Percentiles rank a stretch among this genome's conserved stretches.
Evolutionary conservation across 1,284 basidiomycete genomes (phyloP).

Genomic region (Ustilago curta): DNA sequence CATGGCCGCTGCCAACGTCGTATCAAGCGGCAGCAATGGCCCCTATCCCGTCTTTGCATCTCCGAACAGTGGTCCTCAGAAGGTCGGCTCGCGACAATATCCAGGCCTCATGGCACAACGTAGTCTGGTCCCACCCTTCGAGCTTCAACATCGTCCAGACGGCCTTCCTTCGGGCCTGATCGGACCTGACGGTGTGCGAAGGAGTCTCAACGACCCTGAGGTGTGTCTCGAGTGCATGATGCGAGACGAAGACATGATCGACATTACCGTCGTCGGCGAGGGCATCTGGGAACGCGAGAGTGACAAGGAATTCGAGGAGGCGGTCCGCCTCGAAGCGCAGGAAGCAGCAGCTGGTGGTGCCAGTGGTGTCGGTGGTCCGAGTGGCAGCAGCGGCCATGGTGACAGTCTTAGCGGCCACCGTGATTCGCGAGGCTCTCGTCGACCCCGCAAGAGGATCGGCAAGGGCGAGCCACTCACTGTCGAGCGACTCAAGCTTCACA

Average conservation of each 20-base stretch:
- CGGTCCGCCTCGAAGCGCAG: conserved; percentile 77
- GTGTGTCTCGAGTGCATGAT: conserved; percentile 97
- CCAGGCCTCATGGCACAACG: conserved; percentile 65
- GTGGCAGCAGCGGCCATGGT: conserved; percentile 24
- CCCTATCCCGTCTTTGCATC: conserved; percentile 63
- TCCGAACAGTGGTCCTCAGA: conserved; percentile 29
- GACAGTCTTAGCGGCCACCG: conserved; percentile 43
- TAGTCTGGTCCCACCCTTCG: conserved; percentile 66
- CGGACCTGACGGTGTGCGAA: conserved; percentile 61
- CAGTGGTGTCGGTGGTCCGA: conserved; percentile 4
- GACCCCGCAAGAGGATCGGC: conserved; percentile 74
- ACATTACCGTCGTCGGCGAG: conserved; percentile 86
- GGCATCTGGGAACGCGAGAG: conserved; percentile 92
- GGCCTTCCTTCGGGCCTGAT: conserved; percentile 61
- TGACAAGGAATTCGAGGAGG: conserved; percentile 83
- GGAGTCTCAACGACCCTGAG: conserved; percentile 73
- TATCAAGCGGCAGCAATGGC: conserved; percentile 59
- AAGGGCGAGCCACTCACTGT: conserved; percentile 69
- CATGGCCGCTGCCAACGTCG: conserved; percentile 55
- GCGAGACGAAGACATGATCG: conserved; percentile 98
- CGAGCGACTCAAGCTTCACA: conserved; percentile 81
- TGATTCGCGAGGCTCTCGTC: conserved; percentile 51
- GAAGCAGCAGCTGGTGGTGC: conserved; percentile 30
- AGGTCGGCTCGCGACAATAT: conserved; percentile 53
- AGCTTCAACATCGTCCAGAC: conserved; percentile 66